A percentile compares a stretch with the other conserved stretches of the same genome.
Conservation (phyloP, 2,329 filamentous ascomycete genomes). For the Verticillium klebahnii region DNA sequence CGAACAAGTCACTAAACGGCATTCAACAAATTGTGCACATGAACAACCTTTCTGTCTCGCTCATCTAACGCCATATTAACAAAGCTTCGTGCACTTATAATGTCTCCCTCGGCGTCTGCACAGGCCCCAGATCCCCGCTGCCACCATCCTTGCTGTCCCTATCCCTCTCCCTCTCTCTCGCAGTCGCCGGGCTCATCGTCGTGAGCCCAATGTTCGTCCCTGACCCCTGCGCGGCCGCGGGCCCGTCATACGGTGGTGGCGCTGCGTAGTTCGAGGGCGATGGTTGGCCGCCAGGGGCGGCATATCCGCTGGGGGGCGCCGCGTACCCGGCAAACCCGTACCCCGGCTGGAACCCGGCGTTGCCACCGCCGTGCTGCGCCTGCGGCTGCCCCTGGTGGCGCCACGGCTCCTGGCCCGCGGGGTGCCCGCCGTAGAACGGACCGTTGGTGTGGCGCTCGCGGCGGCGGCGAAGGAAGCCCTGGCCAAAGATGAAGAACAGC, state of each 20-base stretch:
- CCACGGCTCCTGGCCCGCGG: conserved; percentile 12
- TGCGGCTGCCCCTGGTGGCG: neutral
- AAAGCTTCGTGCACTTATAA: neutral
- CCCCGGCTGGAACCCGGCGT: neutral
- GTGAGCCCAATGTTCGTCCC: conserved; percentile 7
- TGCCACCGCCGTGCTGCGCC: conserved; percentile 2
- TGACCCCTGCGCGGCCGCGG: conserved; percentile 4
- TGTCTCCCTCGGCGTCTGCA: conserved; percentile 12
- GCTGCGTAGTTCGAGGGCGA: conserved; percentile 6
- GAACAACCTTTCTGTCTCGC: neutral
- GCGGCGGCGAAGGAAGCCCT: conserved; percentile 16
- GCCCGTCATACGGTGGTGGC: conserved; percentile 1
- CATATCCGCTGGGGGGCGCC: conserved; percentile 4
- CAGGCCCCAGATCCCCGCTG: conserved; percentile 8
- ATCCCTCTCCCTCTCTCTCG: neutral
- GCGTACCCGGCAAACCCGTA: neutral
- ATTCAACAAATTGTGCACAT: too few species aligned
- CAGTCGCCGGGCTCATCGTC: neutral
- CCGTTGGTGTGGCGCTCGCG: conserved; percentile 2
- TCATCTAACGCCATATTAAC: too few species aligned
- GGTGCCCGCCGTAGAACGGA: conserved; percentile 2
- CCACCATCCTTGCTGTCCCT: conserved; percentile 1
- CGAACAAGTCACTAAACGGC: too few species aligned
- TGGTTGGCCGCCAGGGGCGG: neutral
- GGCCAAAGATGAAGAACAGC: conserved; percentile 28